Evolutionary conservation across 164 flowering plant species (phyloP), one percentile per base, ranked within the genome.

Genomic region (Platanus orientalis): DNA sequence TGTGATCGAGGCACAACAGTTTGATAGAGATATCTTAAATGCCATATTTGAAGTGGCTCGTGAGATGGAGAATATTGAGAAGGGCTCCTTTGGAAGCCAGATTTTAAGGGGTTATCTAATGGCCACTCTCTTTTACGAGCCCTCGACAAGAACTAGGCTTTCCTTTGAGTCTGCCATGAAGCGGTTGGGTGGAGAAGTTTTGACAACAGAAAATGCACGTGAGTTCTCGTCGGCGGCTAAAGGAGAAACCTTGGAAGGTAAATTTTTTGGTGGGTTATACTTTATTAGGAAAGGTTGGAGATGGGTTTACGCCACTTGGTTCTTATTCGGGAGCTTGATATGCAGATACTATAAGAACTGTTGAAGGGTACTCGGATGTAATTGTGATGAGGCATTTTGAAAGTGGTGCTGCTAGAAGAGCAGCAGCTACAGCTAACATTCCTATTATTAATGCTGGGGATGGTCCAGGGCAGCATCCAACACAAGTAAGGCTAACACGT

Each of bases 161-260:
- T 94, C 97, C 1, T 91, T 91, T 73, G 99, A 94, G 80, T 92
- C 97, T 66, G 96, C 99, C 48, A 92, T 94, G 99, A 94, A 89
- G 76, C 73, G 97, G 52, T 68, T 94, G 62, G 99, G 99, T 34
- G 99, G 99, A 53, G 99, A 92, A 70, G 99, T 94, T 64, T 79
- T 94, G 73, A 92, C 99, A 1, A 94, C 97, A 4, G 99, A 94
- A 73, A 94, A 94, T 80, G 99, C 99, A 39, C 75, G 97, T 20
- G 99, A 94, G 67, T 94, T 91, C 71, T 94, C 99, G 28, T 94
- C 99, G 1, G 97, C 97, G 2, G 97, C 99, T n/a, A 94, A 94
- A 74, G 97, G 99, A 64, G 99, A 94, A 79, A 94, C 99, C 13
- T 91, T 94, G 60, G 99, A 94, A 81, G 99, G 99, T 91, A 76